Percentiles rank a stretch among this genome's conserved stretches.
These are phyloP conservation scores for Plasmodium berghei DNA, from an alignment of 169 alveolate genomes.

Conservation along the genomic window DNA sequence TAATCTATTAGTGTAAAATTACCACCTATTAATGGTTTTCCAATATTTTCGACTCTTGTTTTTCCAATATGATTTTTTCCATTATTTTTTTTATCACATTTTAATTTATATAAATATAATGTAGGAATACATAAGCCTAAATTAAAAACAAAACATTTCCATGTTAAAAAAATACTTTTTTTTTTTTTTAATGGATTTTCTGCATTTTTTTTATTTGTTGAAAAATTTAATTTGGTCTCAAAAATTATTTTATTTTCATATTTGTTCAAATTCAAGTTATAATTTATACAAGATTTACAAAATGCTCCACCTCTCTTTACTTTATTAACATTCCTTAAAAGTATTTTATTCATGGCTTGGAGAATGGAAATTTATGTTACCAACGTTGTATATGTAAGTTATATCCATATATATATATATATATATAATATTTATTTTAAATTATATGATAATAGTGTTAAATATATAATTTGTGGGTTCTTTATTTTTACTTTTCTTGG, in stretches of 20 bases:
- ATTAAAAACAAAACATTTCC: constrained; percentile 72
- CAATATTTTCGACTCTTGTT: constrained; percentile 74
- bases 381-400: too few species aligned
- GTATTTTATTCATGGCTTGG: too few species aligned
- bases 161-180: constrained; percentile 42
- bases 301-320: too few species aligned
- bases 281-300: too few species aligned
- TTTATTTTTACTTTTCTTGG: too few species aligned
- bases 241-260: neutral
- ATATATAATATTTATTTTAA: too few species aligned
- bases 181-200: constrained; percentile 16
- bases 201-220: neutral
- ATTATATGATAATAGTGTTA: too few species aligned
- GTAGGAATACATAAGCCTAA: constrained; percentile 32
- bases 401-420: too few species aligned
- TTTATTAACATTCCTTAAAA: too few species aligned
- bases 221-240: neutral
- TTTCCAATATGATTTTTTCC: constrained; percentile 16
- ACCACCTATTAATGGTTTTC: constrained; percentile 90
- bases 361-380: too few species aligned
- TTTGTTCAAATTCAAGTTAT: too few species aligned
- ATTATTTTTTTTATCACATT: constrained; percentile 18
- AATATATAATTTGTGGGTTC: too few species aligned
- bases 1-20: constrained; percentile 86
- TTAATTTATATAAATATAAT: constrained; percentile 39